Evolutionary conservation across 1,139 yeast species (phyloP).

Genomic region (Candida anutae): DNA sequence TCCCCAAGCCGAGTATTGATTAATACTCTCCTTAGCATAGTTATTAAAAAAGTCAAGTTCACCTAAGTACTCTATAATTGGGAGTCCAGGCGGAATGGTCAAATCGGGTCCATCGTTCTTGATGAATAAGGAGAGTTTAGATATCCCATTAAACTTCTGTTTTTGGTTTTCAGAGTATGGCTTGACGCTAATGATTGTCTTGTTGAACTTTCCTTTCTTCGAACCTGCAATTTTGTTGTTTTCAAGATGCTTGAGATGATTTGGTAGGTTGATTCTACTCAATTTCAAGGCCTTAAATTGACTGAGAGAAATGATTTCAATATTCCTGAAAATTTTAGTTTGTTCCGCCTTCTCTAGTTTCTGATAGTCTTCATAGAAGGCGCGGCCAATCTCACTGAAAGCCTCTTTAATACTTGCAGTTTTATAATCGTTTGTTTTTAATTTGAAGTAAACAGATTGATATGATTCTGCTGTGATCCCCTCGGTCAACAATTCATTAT

Average conservation of each 20-base stretch:
- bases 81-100: slow-evolving; percentile 40
- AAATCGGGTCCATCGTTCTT: slow-evolving; percentile 11
- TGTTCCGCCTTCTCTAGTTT: slow-evolving; percentile 8
- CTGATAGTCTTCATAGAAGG: slow-evolving; percentile 10
- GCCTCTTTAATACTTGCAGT: slow-evolving; percentile 24
- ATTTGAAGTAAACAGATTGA: slow-evolving; percentile 43
- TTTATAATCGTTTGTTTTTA: slow-evolving; percentile 42
- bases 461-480: slow-evolving; percentile 41
- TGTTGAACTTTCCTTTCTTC: slow-evolving; percentile 16
- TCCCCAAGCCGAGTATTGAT: slow-evolving; percentile 78
- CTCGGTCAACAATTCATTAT: slow-evolving; percentile 32
- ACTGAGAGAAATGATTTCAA: slow-evolving; percentile 17
- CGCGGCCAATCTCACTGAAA: slow-evolving; percentile 16
- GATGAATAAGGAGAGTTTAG: slow-evolving; percentile 59
- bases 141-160: slow-evolving; percentile 64
- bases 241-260: slow-evolving; percentile 23
- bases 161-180: slow-evolving; percentile 48
- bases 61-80: slow-evolving; percentile 63
- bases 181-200: slow-evolving; percentile 30
- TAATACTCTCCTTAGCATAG: slow-evolving; percentile 57
- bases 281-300: slow-evolving; percentile 25
- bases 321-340: slow-evolving; percentile 6
- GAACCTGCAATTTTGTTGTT: slow-evolving; percentile 14
- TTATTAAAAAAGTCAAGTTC: slow-evolving; percentile 58
- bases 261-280: slow-evolving; percentile 27